Evolutionary conservation across 805 yeast species (phyloP), one percentile per base, ranked within the genome.

Genomic region (Candida vartiovaarae): DNA sequence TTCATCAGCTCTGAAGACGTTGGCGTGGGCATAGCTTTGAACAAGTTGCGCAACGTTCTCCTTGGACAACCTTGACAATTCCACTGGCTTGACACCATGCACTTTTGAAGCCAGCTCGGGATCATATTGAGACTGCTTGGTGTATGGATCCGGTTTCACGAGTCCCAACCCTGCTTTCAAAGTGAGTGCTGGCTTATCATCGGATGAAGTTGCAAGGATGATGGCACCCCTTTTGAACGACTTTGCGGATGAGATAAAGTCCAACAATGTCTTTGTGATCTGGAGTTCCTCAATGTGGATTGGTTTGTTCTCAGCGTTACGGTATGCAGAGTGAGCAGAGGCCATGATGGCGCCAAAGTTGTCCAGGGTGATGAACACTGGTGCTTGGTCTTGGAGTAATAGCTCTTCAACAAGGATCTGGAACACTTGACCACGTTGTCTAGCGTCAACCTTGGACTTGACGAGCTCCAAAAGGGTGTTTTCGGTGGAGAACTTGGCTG

Each of bases 321-420:
- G 73, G 65, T 89, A 87, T 34, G 65, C 70, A 7, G 95, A 76
- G 41, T 63, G 62, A 6, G 84, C 71, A 29, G 64, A 55, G 33
- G 79, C 74, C 9, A 79, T 60, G 45, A 86, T 63, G 3, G 80
- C 77, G 46, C 86, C 80, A 57, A 87, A 72, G 57, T 84, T 80
- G 61, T 89, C 97, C 36, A 88, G 71, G 3, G 95, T 72, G 36
- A 87, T 68, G 40, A 76, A 67, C 8, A 83, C 82, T 5, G 91
- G 90, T 33, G 67, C 60, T 11, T 57, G 44, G 2, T 62, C 47
- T 49, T 84, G 86, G 32, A 54, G 55, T 11, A 72, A 58, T 41
- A 87, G 64, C 63, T 84, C 88, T 2, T 67, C 59, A 3, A 84
- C 54, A 23, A 84, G 64, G 41, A 73, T 71, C 43, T 71, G 67